Evolutionary conservation across 148 eudicot species (phyloP).

Genomic region (Limonium bicolor): DNA sequence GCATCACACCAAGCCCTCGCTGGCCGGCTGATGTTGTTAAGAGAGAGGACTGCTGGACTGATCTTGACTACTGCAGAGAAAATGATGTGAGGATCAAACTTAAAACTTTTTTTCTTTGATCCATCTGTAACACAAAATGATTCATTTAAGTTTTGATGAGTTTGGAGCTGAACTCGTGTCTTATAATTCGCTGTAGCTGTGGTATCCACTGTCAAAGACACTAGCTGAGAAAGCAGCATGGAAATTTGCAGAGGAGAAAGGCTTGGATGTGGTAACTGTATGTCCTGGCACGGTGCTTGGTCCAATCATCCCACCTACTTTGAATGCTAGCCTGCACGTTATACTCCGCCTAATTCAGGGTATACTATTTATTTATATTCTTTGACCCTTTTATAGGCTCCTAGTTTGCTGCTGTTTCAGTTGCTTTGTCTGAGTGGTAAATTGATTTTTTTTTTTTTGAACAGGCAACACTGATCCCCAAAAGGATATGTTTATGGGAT

Average conservation of each 20-base stretch:
- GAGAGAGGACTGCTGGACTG: constrained; percentile 79
- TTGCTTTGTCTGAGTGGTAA: no score
- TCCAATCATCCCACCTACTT: constrained; percentile 57
- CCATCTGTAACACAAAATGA: no score
- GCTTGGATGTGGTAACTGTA: constrained; percentile 60
- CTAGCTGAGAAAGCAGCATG: constrained; percentile 87
- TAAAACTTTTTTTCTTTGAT: no score
- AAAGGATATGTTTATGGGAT: constrained; percentile 56
- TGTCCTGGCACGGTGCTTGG: constrained; percentile 78
- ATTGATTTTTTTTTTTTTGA: neutral
- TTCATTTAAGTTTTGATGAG: no score
- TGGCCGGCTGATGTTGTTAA: constrained; percentile 61
- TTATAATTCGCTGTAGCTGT: no score
- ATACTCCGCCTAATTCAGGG: constrained; percentile 60
- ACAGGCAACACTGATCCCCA: constrained; percentile 50
- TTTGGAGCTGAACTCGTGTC: no score
- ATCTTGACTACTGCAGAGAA: constrained; percentile 52
- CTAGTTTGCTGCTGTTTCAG: no score
- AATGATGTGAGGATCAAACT: constrained; percentile 37
- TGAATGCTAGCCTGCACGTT: constrained; percentile 60
- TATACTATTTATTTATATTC: no score
- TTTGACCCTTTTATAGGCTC: no score
- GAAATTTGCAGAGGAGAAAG: constrained; percentile 57
- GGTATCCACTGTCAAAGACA: constrained; percentile 79
- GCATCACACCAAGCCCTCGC: constrained; percentile 54